Evolutionary conservation across 257 asterid genomes (phyloP).

Genomic region (Ilex aquifolium): DNA sequence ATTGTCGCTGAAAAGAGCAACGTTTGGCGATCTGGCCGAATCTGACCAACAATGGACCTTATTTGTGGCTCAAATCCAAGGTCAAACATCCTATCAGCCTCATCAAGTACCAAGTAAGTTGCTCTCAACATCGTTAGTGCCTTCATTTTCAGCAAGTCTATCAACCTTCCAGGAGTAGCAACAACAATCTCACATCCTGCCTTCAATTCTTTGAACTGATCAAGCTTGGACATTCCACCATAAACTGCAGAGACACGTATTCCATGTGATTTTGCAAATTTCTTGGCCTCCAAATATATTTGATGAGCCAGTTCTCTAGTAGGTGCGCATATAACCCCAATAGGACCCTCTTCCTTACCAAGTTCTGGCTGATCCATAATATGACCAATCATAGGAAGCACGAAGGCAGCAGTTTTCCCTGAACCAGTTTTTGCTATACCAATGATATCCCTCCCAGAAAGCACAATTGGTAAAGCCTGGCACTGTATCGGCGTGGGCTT

Average conservation of each 20-base stretch:
- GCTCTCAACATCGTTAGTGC: conserved; percentile 80
- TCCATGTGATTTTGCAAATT: conserved; percentile 75
- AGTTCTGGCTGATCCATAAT: conserved; percentile 98
- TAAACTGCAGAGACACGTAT: conserved; percentile 94
- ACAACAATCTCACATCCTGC: conserved; percentile 97
- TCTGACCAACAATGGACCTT: conserved; percentile 93
- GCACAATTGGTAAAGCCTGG: conserved; percentile 90
- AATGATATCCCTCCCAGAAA: conserved; percentile 91
- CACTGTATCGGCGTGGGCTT: conserved; percentile 96
- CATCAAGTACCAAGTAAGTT: conserved; percentile 93
- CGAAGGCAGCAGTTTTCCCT: conserved; percentile 94
- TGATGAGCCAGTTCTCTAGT: conserved; percentile 99
- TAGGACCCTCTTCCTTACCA: conserved; percentile 88
- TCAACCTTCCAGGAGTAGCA: conserved; percentile 96
- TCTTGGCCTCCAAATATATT: conserved; percentile 89
- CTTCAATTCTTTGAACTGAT: conserved; percentile 93
- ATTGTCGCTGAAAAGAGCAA: conserved; percentile 96
- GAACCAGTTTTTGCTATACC: conserved; percentile 99
- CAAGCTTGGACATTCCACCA: conserved; percentile 98
- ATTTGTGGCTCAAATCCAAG: conserved; percentile 99
- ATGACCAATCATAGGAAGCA: conserved; percentile 93
- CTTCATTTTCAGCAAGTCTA: conserved; percentile 95
- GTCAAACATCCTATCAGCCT: conserved; percentile 99
- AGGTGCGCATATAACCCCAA: conserved; percentile 98
- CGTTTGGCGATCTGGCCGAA: conserved; percentile 96